phyloP scores from a whole-genome alignment of 2,329 filamentous ascomycete species.

The Taxawa tesnikishii region DNA sequence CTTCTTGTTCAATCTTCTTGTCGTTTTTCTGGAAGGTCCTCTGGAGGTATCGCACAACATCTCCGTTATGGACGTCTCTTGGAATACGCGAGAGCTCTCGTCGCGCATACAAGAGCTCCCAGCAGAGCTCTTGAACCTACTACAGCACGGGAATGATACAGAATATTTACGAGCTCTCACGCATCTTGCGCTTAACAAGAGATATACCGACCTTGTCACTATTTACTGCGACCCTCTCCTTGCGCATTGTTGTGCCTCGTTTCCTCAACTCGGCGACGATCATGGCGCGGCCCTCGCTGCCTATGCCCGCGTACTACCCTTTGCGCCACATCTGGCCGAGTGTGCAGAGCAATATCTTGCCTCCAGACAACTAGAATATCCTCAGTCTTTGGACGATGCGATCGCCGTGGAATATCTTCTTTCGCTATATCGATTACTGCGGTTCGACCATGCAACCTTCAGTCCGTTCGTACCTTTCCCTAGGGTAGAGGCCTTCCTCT shows the following conservation, averaged over 20 bases:
- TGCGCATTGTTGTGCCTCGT: constrained; percentile 63
- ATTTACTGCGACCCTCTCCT: constrained; percentile 62
- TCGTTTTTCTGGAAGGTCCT: constrained; percentile 1
- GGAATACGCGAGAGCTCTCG: constrained; percentile 6
- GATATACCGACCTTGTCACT: constrained; percentile 62
- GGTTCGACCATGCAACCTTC: constrained; percentile 60
- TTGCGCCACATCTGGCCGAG: constrained; percentile 66
- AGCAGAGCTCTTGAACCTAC: constrained; percentile 53
- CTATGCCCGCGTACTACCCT: constrained; percentile 68
- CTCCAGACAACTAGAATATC: too few relatives aligned
- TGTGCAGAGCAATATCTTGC: constrained; percentile 46
- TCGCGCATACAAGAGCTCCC: constrained; percentile 47
- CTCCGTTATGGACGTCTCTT: constrained; percentile 9
- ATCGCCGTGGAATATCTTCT: constrained; percentile 35
- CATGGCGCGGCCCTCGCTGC: constrained; percentile 46
- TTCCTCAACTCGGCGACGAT: constrained; percentile 14
- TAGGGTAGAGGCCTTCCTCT: constrained; percentile 57
- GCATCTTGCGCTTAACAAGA: constrained; percentile 54
- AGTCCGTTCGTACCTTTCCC: constrained; percentile 51
- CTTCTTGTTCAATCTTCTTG: not conserved
- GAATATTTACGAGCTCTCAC: constrained; percentile 62
- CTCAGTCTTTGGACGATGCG: too few relatives aligned
- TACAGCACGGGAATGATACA: constrained; percentile 50
- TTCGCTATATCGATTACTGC: constrained; percentile 66
- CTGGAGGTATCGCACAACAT: too few relatives aligned